Evolutionary conservation across 352 stramenopile genomes (phyloP).

Genomic region (Globisporangium mamillatum): DNA sequence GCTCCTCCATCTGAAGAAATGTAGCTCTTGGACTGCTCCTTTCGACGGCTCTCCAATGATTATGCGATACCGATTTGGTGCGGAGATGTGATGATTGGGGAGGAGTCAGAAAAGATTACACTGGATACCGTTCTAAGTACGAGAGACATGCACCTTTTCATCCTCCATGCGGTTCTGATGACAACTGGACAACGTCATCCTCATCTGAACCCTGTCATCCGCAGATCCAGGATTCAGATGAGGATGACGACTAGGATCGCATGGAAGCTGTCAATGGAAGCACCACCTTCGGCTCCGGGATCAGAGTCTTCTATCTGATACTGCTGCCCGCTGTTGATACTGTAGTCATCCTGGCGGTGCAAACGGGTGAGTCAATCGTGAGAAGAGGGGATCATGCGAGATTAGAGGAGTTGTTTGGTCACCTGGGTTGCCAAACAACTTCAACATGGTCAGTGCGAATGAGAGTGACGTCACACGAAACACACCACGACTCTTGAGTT

Average conservation of each 20-base stretch:
- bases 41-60: not conserved
- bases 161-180: not conserved
- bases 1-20: not conserved
- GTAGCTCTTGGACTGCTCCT: no score
- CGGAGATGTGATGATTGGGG: not conserved
- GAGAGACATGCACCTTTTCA: not conserved
- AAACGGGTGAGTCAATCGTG: not conserved
- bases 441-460: not conserved
- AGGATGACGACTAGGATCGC: not conserved
- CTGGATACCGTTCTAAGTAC: not conserved
- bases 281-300: not conserved
- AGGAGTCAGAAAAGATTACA: not conserved
- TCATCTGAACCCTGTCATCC: not conserved
- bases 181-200: not conserved
- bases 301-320: not conserved
- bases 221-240: not conserved
- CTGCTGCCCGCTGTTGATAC: not conserved
- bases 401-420: not conserved
- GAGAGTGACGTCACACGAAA: not conserved
- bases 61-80: not conserved
- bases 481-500: not conserved
- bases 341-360: not conserved
- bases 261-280: not conserved
- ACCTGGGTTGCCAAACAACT: not conserved
- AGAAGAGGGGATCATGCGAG: no score